Evolutionary conservation across 1,284 basidiomycete species (phyloP).

Genomic region (Retiboletus flavoniger): DNA sequence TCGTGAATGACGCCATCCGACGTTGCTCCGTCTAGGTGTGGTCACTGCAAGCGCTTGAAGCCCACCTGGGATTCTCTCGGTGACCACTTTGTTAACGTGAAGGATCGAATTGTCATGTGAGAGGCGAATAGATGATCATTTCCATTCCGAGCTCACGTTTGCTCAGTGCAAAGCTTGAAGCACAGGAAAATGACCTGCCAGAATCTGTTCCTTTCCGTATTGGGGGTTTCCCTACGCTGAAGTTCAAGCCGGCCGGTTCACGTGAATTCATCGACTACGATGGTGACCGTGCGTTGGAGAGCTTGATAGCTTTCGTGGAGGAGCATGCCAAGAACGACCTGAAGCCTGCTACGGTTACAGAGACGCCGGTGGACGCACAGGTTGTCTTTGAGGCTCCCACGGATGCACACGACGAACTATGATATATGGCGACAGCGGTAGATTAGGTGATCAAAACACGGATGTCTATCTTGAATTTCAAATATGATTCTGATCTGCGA

Average conservation of each 20-base stretch:
- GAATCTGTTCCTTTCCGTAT: conserved; percentile 83
- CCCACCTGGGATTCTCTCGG: conserved; percentile 93
- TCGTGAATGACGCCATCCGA: neutral
- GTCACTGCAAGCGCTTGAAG: conserved; percentile 94
- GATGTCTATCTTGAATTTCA: conserved; percentile 23
- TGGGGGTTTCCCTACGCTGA: conserved; percentile 91
- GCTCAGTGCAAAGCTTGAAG: conserved; percentile 94
- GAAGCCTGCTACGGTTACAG: conserved; percentile 19
- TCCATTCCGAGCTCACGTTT: conserved; percentile 5
- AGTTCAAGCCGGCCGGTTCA: conserved; percentile 92
- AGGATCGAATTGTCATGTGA: conserved; percentile 83
- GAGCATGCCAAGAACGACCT: conserved; percentile 72
- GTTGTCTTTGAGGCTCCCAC: conserved; percentile 29
- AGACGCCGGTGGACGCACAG: conserved; percentile 24
- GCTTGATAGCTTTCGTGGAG: conserved; percentile 81
- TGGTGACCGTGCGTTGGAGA: conserved; percentile 88
- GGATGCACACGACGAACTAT: conserved; percentile 29
- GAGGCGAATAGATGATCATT: conserved; percentile 28
- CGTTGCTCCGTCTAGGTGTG: conserved; percentile 60
- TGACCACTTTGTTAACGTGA: conserved; percentile 76
- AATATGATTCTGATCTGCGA: conserved; percentile 19
- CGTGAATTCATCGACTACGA: conserved; percentile 90
- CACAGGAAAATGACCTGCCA: conserved; percentile 95
- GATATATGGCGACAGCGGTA: conserved; percentile 14
- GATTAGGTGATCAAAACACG: conserved; percentile 22